Evolutionary conservation across 176 grass and related monocot species (phyloP).

Genomic region (Bothriochloa decipiens): DNA sequence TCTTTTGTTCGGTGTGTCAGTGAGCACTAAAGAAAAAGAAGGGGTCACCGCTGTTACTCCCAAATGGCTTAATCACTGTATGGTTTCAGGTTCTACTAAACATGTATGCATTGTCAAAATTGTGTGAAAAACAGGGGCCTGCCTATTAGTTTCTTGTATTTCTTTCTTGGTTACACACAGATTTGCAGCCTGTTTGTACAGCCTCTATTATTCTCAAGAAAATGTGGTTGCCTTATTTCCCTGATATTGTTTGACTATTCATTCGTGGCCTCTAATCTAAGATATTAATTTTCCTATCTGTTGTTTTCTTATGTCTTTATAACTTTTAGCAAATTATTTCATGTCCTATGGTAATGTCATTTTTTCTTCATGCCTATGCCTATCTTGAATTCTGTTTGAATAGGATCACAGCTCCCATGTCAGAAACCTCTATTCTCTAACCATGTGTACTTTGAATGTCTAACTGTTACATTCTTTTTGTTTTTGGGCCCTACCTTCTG

Average conservation of each 20-base stretch:
- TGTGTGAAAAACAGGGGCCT: neutral
- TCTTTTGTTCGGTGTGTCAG: neutral
- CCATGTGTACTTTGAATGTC: neutral
- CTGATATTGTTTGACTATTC: slow-evolving; percentile 7
- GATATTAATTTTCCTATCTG: neutral
- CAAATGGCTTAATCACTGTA: neutral
- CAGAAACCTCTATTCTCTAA: slow-evolving; percentile 14
- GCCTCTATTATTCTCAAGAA: no score
- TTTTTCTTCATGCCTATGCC: slow-evolving; percentile 10
- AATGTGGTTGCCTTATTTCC: neutral
- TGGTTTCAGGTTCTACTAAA: neutral
- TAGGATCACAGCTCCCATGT: neutral
- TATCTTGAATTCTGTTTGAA: neutral
- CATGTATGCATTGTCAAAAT: neutral
- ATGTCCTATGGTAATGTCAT: slow-evolving; percentile 19
- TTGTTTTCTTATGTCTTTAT: neutral
- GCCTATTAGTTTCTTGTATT: no score
- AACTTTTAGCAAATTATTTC: slow-evolving; percentile 15
- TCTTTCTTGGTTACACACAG: no score
- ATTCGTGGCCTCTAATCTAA: neutral
- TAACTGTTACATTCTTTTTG: neutral
- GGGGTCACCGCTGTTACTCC: neutral
- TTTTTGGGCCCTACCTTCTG: slow-evolving; percentile 70
- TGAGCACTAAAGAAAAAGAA: neutral
- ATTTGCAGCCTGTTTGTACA: no score